Conservation (phyloP, 306 rosid species). For the Cicer pinnatifidum region DNA sequence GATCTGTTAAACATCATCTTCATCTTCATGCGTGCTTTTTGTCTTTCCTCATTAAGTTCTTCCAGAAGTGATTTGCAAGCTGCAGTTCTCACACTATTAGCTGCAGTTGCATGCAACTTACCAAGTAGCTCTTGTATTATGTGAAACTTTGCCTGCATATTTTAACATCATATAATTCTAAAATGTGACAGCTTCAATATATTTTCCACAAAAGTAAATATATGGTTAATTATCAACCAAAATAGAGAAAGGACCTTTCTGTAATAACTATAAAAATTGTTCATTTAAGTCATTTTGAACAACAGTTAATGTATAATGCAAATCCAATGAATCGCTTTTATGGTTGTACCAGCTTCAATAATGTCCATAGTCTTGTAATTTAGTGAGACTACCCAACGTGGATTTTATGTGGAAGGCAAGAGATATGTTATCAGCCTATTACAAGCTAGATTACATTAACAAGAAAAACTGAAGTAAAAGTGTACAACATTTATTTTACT, state of each 20-base stretch:
- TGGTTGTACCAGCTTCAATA: conserved; percentile 4
- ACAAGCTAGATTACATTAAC: conserved; percentile 12
- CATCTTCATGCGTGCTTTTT: conserved; percentile 69
- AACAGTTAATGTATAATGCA: conserved; percentile 11
- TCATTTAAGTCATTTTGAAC: conserved; percentile 23
- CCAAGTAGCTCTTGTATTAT: conserved; percentile 85
- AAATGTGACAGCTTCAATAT: conserved; percentile 35
- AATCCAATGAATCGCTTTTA: conserved; percentile 24
- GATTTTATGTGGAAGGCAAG: conserved; percentile 19
- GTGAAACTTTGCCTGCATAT: conserved; percentile 85
- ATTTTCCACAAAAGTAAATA: conserved; percentile 22
- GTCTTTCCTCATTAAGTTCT: conserved; percentile 76
- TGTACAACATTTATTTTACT: not conserved
- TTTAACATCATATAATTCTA: conserved; percentile 43
- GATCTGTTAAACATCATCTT: conserved; percentile 78
- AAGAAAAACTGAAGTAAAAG: not conserved
- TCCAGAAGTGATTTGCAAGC: conserved; percentile 61
- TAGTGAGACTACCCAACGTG: conserved; percentile 10
- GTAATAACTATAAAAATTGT: conserved; percentile 18
- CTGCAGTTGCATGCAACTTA: conserved; percentile 74
- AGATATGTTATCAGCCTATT: not conserved
- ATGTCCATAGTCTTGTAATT: conserved; percentile 14
- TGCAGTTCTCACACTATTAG: conserved; percentile 55
- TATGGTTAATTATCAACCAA: conserved; percentile 32
- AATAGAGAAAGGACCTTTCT: conserved; percentile 27